phyloP scores from a whole-genome alignment of 306 rosid species.

The Quercus berberidifolia region DNA sequence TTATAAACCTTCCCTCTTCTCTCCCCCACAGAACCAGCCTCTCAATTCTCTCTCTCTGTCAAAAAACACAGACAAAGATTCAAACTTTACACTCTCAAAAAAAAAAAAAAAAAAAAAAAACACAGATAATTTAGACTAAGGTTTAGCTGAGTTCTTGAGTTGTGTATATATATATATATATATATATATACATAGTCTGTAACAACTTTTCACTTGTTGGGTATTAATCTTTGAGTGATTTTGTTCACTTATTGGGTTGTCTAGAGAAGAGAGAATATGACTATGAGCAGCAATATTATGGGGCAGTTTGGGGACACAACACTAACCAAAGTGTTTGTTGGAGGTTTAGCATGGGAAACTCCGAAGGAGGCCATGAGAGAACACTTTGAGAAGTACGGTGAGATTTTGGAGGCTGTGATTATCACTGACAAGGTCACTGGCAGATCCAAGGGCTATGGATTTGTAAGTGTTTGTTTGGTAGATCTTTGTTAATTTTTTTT shows the following conservation, averaged over 20 bases:
- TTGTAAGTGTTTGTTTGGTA: constrained; percentile 39
- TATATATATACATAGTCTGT: background rate
- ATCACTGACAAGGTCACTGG: constrained; percentile 78
- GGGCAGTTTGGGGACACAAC: constrained; percentile 75
- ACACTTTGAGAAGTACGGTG: constrained; percentile 70
- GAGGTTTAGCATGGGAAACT: constrained; percentile 91
- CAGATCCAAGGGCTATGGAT: constrained; percentile 96
- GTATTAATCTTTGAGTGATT: too few species aligned
- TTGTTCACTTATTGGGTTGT: background rate
- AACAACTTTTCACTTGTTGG: too few species aligned
- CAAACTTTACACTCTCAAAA: background rate
- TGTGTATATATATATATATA: background rate
- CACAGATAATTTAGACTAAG: background rate
- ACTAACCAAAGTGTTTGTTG: constrained; percentile 78
- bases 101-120: background rate
- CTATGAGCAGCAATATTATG: constrained; percentile 28
- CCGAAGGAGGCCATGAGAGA: constrained; percentile 65
- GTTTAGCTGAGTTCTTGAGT: background rate
- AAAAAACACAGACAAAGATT: background rate
- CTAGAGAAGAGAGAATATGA: constrained; percentile 13
- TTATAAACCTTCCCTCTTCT: constrained; percentile 22
- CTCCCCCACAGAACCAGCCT: constrained; percentile 14
- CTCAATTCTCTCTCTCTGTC: background rate
- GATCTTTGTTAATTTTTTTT: background rate
- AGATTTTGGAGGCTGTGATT: constrained; percentile 86